Conservation (phyloP, 2,329 filamentous ascomycete species). For the Fusarium tupiense region DNA sequence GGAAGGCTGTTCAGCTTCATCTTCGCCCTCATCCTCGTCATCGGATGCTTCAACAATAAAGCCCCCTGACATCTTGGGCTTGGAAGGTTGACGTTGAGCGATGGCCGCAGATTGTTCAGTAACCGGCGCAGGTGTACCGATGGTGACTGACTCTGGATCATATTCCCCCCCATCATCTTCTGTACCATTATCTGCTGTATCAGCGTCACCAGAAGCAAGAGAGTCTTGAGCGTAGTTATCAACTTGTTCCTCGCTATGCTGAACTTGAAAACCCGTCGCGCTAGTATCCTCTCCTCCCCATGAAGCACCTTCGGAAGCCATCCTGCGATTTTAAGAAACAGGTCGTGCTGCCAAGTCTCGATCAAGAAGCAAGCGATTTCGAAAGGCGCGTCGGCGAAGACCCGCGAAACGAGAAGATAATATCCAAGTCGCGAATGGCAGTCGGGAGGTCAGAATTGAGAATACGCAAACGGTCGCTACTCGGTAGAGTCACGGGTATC, state of each 20-base stretch:
- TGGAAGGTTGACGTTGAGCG: conserved; percentile 50
- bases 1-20: conserved; percentile 51
- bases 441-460: not conserved
- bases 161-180: conserved; percentile 68
- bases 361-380: conserved; percentile 18
- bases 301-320: conserved; percentile 55
- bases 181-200: conserved; percentile 57
- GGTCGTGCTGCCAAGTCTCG: conserved; percentile 1
- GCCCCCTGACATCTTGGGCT: conserved; percentile 68
- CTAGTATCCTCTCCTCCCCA: conserved; percentile 65
- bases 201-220: conserved; percentile 62
- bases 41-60: conserved; percentile 70
- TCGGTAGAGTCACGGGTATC: not conserved
- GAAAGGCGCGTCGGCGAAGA: conserved; percentile 17
- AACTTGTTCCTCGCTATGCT: conserved; percentile 65
- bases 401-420: conserved; percentile 2
- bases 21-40: conserved; percentile 66
- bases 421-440: conserved; percentile 1
- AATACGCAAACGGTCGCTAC: not conserved
- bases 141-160: conserved; percentile 65
- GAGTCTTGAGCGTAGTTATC: conserved; percentile 60
- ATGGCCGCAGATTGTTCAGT: conserved; percentile 43
- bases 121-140: conserved; percentile 53
- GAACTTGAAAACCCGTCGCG: conserved; percentile 64
- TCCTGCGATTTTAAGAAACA: conserved; percentile 34